Conservation (phyloP, 495 filamentous ascomycete species). For the Xylaria grammica region DNA sequence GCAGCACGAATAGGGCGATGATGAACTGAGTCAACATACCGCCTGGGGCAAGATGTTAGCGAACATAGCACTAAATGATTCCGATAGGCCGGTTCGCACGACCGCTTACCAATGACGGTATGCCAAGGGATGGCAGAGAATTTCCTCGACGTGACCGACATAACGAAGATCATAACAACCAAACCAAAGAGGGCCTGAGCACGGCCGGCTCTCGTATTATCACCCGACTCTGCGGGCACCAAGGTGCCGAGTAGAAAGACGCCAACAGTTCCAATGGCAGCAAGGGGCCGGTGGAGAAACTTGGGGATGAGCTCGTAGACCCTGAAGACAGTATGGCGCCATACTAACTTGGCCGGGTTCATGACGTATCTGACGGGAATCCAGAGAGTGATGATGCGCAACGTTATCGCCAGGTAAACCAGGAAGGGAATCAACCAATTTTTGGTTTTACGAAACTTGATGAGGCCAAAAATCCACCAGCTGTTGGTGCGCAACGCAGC, state of each 20-base stretch:
- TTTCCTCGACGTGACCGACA: constrained; percentile 74
- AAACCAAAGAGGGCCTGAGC: constrained; percentile 83
- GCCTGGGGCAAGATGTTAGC: constrained; percentile 25
- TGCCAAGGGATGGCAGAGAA: constrained; percentile 78
- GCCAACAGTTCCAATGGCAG: constrained; percentile 63
- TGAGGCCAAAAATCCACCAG: constrained; percentile 87
- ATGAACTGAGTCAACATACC: constrained; percentile 90
- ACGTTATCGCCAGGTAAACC: constrained; percentile 73
- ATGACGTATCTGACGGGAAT: constrained; percentile 70
- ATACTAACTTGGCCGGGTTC: constrained; percentile 67
- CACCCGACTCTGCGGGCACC: constrained; percentile 66
- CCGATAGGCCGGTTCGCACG: neutral
- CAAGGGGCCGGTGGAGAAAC: constrained; percentile 62
- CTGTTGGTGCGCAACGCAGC: constrained; percentile 44
- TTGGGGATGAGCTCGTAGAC: constrained; percentile 64
- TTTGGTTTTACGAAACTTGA: constrained; percentile 72
- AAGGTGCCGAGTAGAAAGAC: constrained; percentile 80
- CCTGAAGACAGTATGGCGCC: constrained; percentile 64
- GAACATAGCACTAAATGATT: neutral
- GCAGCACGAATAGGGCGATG: constrained; percentile 83
- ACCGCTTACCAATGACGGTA: constrained; percentile 68
- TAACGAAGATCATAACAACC: constrained; percentile 66
- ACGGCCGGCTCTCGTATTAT: constrained; percentile 80
- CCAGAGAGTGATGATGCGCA: constrained; percentile 76
- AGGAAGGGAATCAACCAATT: constrained; percentile 88